Evolutionary conservation across 345 rosid genomes (phyloP).

Genomic region (Murraya paniculata): DNA sequence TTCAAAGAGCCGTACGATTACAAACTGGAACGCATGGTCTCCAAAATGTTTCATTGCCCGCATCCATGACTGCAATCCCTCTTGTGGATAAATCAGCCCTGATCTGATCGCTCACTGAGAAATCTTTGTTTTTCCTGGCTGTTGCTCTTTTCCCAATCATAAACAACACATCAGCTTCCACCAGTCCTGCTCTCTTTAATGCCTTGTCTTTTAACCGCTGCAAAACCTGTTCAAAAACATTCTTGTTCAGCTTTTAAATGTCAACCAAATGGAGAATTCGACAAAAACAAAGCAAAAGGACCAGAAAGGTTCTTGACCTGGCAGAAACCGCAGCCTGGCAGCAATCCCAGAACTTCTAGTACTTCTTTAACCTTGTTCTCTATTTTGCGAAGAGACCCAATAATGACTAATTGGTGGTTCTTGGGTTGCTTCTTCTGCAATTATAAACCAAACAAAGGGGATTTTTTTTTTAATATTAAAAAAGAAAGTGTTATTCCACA

Average conservation of each 20-base stretch:
- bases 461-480: too few relatives aligned
- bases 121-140: constrained; percentile 68
- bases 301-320: constrained; percentile 36
- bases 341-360: constrained; percentile 62
- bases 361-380: constrained; percentile 58
- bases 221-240: constrained; percentile 38
- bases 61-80: constrained; percentile 86
- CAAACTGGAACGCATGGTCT: constrained; percentile 63
- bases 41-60: constrained; percentile 72
- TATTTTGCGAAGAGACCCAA: constrained; percentile 57
- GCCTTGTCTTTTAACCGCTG: constrained; percentile 64
- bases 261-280: not conserved
- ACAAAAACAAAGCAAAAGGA: not conserved
- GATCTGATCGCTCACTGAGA: constrained; percentile 59
- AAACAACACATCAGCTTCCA: constrained; percentile 46
- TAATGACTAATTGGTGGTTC: constrained; percentile 47
- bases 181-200: constrained; percentile 54
- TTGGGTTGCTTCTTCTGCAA: constrained; percentile 75
- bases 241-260: not conserved
- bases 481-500: not conserved
- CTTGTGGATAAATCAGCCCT: constrained; percentile 55
- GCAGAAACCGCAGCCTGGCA: constrained; percentile 39
- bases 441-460: not conserved
- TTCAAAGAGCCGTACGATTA: too few relatives aligned
- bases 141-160: constrained; percentile 56